Conservation (phyloP, 495 filamentous ascomycete species). For the Aspergillus hancockii region DNA sequence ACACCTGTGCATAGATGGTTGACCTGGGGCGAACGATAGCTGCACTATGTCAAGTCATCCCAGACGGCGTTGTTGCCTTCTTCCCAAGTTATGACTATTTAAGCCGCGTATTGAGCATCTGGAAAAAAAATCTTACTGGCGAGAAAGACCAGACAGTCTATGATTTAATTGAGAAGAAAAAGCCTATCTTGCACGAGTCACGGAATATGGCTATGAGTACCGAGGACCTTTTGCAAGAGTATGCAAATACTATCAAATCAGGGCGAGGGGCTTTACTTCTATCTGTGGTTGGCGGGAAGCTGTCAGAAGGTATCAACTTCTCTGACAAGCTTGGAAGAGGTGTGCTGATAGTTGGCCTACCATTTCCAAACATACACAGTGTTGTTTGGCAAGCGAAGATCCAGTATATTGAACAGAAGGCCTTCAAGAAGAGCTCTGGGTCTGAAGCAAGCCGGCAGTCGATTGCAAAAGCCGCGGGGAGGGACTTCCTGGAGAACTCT, state of each 20-base stretch:
- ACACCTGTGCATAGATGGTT: conserved; percentile 53
- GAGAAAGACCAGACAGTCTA: conserved; percentile 33
- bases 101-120: conserved; percentile 65
- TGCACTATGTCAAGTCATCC: conserved; percentile 70
- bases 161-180: conserved; percentile 53
- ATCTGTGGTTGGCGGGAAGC: conserved; percentile 92
- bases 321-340: conserved; percentile 86
- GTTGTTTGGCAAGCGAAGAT: conserved; percentile 92
- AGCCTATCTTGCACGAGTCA: conserved; percentile 67
- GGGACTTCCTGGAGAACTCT: conserved; percentile 91
- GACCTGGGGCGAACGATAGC: conserved; percentile 74
- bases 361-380: conserved; percentile 88
- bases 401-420: conserved; percentile 77
- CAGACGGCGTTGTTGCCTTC: conserved; percentile 93
- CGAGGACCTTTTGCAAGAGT: conserved; percentile 71
- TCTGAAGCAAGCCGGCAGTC: conserved; percentile 35
- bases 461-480: conserved; percentile 61
- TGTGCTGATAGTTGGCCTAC: conserved; percentile 85
- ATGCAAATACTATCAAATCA: conserved; percentile 65
- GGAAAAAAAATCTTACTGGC: conserved; percentile 53
- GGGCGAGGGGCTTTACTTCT: conserved; percentile 77
- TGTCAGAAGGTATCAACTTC: conserved; percentile 98
- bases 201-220: conserved; percentile 48
- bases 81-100: conserved; percentile 95
- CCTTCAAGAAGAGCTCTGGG: conserved; percentile 42